phyloP scores from a whole-genome alignment of 139 green algal species.

The Chlamydomonas applanata region DNA sequence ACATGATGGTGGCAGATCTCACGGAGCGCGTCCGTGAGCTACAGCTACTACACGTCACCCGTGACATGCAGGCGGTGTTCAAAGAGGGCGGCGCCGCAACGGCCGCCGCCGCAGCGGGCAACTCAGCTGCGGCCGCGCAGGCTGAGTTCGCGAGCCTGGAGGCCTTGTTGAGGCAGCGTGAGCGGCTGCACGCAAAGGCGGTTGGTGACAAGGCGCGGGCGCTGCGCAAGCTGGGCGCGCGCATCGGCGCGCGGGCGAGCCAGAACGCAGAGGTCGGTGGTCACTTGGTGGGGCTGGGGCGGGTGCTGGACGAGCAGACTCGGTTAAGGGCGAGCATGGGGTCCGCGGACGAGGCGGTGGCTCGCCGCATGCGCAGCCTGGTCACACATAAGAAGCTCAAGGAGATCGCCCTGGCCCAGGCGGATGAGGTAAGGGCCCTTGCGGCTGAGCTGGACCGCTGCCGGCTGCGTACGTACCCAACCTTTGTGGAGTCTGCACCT shows the following conservation, averaged over 20 bases:
- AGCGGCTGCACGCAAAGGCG: constrained; percentile 43
- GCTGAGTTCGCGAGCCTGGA: constrained; percentile 51
- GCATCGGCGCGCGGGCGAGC: constrained; percentile 2
- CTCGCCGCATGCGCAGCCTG: constrained; percentile 43
- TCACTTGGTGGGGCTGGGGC: constrained; percentile 39
- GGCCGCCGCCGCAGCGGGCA: background rate
- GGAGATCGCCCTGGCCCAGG: constrained; percentile 61
- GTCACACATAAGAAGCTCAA: constrained; percentile 63
- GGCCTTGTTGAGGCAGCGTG: constrained; percentile 45
- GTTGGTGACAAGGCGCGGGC: constrained; percentile 33
- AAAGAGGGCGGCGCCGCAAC: constrained; percentile 23
- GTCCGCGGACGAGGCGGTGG: constrained; percentile 15
- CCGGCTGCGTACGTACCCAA: constrained; percentile 56
- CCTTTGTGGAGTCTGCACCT: constrained; percentile 38
- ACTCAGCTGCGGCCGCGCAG: constrained; percentile 3
- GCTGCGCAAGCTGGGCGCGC: constrained; percentile 21
- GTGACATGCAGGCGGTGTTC: constrained; percentile 55
- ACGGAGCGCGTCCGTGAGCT: constrained; percentile 61
- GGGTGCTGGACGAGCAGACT: constrained; percentile 46
- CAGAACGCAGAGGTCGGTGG: constrained; percentile 30
- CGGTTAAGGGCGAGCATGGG: constrained; percentile 35
- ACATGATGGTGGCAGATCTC: constrained; percentile 58
- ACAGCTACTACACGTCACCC: constrained; percentile 77
- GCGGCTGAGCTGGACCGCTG: constrained; percentile 45
- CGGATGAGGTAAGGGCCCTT: constrained; percentile 43